Percentiles rank a stretch among this genome's conserved stretches.
Conservation (phyloP, 2,329 filamentous ascomycete genomes). For the Neopestalotiopsis clavispora region DNA sequence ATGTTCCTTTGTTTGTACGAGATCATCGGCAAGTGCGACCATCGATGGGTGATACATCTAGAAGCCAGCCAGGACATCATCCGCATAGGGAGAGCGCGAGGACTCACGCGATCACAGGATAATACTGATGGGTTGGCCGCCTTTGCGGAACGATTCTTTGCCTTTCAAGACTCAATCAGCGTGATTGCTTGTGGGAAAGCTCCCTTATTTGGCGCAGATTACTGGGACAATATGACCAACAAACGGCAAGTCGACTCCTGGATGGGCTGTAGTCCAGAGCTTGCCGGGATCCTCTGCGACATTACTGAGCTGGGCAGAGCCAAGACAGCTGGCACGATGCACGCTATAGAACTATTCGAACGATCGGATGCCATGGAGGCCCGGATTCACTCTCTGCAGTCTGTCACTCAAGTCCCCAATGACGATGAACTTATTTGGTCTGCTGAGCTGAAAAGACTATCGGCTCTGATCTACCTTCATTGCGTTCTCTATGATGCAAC, state of each 20-base stretch:
- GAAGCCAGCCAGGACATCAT: slow-evolving; percentile 52
- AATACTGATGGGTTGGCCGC: slow-evolving; percentile 28
- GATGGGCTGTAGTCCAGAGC: slow-evolving; percentile 53
- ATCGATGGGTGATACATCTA: slow-evolving; percentile 51
- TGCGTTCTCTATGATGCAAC: slow-evolving; percentile 48
- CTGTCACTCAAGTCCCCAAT: slow-evolving; percentile 25
- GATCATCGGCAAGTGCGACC: slow-evolving; percentile 39
- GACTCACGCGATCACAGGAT: slow-evolving; percentile 4
- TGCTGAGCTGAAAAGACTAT: slow-evolving; percentile 48
- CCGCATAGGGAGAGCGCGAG: slow-evolving; percentile 36
- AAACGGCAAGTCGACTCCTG: slow-evolving; percentile 41
- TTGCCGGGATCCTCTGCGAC: slow-evolving; percentile 50
- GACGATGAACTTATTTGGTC: slow-evolving; percentile 38
- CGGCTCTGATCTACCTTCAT: slow-evolving; percentile 49
- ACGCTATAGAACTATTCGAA: slow-evolving; percentile 38
- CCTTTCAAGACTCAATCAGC: slow-evolving; percentile 56
- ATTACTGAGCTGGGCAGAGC: slow-evolving; percentile 51
- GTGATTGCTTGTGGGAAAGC: slow-evolving; percentile 54
- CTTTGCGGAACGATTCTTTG: slow-evolving; percentile 52
- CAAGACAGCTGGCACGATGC: slow-evolving; percentile 33
- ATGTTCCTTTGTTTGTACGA: slow-evolving; percentile 52
- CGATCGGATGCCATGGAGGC: slow-evolving; percentile 40
- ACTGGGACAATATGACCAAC: slow-evolving; percentile 41
- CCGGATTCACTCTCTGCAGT: slow-evolving; percentile 27
- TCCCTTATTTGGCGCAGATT: slow-evolving; percentile 50